A percentile compares a stretch with the other conserved stretches of the same genome.
Evolutionary conservation across 495 filamentous ascomycete genomes (phyloP).

Genomic region (Trichoderma parareesei): DNA sequence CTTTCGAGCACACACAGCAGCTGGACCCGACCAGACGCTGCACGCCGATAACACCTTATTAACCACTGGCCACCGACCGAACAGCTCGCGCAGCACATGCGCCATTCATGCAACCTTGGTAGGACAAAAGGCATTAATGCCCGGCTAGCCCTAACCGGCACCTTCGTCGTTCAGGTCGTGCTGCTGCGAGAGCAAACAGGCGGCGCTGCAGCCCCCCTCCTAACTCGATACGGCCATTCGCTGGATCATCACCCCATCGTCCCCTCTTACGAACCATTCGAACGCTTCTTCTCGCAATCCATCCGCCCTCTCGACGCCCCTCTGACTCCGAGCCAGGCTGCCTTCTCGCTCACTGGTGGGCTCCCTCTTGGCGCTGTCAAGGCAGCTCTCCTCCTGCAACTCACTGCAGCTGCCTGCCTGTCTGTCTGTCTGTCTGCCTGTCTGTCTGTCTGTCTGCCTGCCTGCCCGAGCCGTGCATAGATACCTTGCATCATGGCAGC

Average conservation of each 20-base stretch:
- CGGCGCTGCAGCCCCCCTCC: constrained; percentile 6
- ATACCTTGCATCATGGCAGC: constrained; percentile 3
- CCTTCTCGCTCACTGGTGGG: background rate
- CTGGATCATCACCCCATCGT: constrained; percentile 1
- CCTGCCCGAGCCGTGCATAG: background rate
- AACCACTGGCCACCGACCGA: background rate
- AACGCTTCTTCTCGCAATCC: background rate
- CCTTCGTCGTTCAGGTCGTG: background rate
- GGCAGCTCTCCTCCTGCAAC: background rate
- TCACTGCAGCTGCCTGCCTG: background rate
- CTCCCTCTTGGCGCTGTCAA: background rate
- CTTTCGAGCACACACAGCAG: background rate
- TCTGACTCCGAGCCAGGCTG: background rate
- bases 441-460: background rate
- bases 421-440: too few relatives aligned
- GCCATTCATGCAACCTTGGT: too few relatives aligned
- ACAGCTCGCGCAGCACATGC: background rate
- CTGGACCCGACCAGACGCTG: background rate
- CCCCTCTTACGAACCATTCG: background rate
- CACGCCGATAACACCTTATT: constrained; percentile 1
- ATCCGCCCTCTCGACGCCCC: background rate
- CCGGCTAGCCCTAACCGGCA: constrained; percentile 5
- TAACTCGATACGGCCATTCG: constrained; percentile 6
- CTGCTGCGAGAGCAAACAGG: background rate
- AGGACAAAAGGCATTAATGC: background rate